Evolutionary conservation across 345 rosid genomes (phyloP).

Genomic region (Mallotus nudiflorus): DNA sequence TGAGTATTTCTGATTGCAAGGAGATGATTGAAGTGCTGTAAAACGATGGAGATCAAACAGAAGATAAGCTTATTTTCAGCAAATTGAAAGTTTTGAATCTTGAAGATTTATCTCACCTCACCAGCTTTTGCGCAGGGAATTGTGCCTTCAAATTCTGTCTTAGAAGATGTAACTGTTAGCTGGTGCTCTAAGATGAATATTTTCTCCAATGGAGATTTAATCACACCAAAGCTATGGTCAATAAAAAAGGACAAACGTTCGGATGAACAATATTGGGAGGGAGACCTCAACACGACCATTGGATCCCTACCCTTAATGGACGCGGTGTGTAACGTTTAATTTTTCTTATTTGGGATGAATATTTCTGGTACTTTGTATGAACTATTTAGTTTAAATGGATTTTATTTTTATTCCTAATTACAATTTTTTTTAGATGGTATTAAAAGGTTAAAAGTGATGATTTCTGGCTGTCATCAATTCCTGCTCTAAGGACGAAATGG

Average conservation of each 20-base stretch:
- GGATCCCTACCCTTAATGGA: background rate
- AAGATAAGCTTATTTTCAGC: constrained; percentile 11
- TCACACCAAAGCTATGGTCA: constrained; percentile 4
- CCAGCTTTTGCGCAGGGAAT: background rate
- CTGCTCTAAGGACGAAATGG: too few relatives aligned
- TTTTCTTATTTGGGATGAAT: too few relatives aligned
- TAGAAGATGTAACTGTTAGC: background rate
- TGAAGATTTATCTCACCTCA: background rate
- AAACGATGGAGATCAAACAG: background rate
- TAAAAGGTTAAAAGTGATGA: background rate
- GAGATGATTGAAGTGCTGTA: constrained; percentile 12
- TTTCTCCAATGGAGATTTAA: background rate
- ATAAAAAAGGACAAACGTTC: background rate
- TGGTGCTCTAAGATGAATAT: background rate
- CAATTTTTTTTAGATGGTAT: background rate
- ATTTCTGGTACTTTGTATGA: too few relatives aligned
- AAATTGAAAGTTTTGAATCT: background rate
- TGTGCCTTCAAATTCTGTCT: background rate
- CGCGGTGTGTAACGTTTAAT: background rate
- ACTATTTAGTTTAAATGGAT: background rate
- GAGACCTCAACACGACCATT: background rate
- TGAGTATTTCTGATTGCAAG: constrained; percentile 13
- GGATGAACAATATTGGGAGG: background rate
- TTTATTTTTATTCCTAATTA: background rate
- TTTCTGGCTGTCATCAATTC: too few relatives aligned